phyloP scores from a whole-genome alignment of 371 early-diverging fungal genomes.

The Mortierella sp. region DNA sequence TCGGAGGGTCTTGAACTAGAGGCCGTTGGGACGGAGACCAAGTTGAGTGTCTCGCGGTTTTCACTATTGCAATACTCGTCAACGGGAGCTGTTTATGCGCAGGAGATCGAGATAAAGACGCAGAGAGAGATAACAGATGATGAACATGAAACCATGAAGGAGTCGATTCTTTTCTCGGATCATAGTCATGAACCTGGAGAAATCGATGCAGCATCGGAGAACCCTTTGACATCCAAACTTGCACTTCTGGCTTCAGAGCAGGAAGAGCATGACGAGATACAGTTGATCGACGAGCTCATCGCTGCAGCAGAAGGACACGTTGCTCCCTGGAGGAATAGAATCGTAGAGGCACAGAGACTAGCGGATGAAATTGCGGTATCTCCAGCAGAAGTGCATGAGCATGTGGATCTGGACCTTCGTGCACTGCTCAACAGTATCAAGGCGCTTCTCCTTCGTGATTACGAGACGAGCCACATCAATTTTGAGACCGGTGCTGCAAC shows the following conservation, averaged over 20 bases:
- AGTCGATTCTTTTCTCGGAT: slow-evolving; percentile 7
- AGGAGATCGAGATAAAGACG: slow-evolving; percentile 28
- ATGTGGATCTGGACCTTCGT: slow-evolving; percentile 19
- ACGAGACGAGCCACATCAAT: slow-evolving; percentile 4
- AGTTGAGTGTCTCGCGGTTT: slow-evolving; percentile 8
- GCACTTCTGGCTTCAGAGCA: slow-evolving; percentile 4
- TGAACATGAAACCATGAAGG: not conserved
- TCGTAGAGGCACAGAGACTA: slow-evolving; percentile 14
- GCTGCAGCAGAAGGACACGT: slow-evolving; percentile 9
- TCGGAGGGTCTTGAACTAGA: slow-evolving; percentile 3
- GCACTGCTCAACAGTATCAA: slow-evolving; percentile 8
- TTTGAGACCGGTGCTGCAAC: not conserved
- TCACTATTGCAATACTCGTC: slow-evolving; percentile 41
- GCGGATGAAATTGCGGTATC: slow-evolving; percentile 11
- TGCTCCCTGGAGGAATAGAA: slow-evolving; percentile 28
- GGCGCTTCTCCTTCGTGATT: slow-evolving; percentile 3
- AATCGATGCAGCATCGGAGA: not conserved
- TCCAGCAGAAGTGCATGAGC: slow-evolving; percentile 2
- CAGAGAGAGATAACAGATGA: slow-evolving; percentile 1
- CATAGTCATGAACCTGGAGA: not conserved
- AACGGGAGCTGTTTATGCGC: slow-evolving; percentile 47
- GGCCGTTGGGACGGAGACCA: not conserved
- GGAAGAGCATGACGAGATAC: slow-evolving; percentile 8
- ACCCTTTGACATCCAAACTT: slow-evolving; percentile 2
- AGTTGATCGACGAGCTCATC: slow-evolving; percentile 19